Base-by-base conservation (phyloP, 2,329 filamentous ascomycete genomes). In the Emmonsiellopsis sp. region DNA sequence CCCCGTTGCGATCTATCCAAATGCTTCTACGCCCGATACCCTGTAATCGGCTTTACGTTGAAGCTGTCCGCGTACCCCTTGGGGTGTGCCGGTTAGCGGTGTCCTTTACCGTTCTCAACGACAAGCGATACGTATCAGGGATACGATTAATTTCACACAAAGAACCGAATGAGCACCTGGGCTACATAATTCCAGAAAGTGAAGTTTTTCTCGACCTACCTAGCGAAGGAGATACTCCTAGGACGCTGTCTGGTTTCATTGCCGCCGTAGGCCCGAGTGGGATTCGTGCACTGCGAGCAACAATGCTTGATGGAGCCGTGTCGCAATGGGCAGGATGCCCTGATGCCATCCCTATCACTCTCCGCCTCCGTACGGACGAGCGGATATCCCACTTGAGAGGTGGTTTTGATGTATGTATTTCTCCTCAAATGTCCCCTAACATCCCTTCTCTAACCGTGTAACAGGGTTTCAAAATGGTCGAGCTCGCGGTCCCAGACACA, bases 401-500 rank as follows among this genome's bases (percentile, higher is more conserved):
- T 26, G 53, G 16, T 30, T 57, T 61, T 50, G 59, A 61, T 54
- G 60, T 61, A 55, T 42, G 54, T 50, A 31, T 44, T 6, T 7
- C 51, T 9, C n/a, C 7, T 37, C 26, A n/a, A 7, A 35, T 31
- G 16, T 7, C 20, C 15, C 20, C 26, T 30, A 37, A 5, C 47
- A 38, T 5, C 11, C 2, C 37, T 32, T 26, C 31, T 20, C 15
- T 52, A 52, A 52, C 30, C 30, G 6, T 40, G 5, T 30, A 40
- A 8, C 30, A 61, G 59, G 58, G 57, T 13, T 59, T 60, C 41
- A 61, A 61, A 54, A 51, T 62, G 50, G 54, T 58, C 31, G 55
- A 51, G 7, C 50, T 62, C 32, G 54, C 59, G 6, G 58, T 62
- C 16, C 57, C 58, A 6, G 51, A 57, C 31, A 51, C 58, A n/a